These are phyloP conservation scores for Lachnellula willkommii DNA, from an alignment of 2,329 filamentous ascomycete species.

Conservation along the genomic window DNA sequence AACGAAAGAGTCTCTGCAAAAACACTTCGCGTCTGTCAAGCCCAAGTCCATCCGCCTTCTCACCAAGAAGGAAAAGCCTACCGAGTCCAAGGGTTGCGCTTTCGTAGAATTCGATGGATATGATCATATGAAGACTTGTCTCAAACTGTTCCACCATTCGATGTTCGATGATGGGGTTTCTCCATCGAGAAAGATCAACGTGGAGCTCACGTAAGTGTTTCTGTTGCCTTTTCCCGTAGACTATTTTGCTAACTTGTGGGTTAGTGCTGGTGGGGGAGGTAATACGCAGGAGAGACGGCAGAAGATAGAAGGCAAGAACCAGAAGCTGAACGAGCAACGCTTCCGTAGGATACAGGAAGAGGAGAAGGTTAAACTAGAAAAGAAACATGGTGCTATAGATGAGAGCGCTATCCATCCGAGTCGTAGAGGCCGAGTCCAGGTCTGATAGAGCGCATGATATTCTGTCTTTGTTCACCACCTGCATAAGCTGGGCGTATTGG, in stretches of 20 bases:
- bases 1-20: conserved; percentile 60
- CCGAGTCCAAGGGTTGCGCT: conserved; percentile 68
- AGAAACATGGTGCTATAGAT: conserved; percentile 17
- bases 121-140: conserved; percentile 86
- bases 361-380: conserved; percentile 22
- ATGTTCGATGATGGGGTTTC: conserved; percentile 57
- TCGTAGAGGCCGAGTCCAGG: conserved; percentile 23
- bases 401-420: conserved; percentile 29
- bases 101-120: conserved; percentile 86
- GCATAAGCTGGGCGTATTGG: neutral
- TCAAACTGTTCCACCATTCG: conserved; percentile 86
- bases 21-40: conserved; percentile 73
- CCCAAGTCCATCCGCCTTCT: conserved; percentile 68
- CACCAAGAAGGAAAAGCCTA: conserved; percentile 57
- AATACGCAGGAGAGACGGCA: conserved; percentile 66
- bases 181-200: conserved; percentile 72
- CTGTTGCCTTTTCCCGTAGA: neutral
- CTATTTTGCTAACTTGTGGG: neutral
- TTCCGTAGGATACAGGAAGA: conserved; percentile 25
- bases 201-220: conserved; percentile 73
- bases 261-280: conserved; percentile 75
- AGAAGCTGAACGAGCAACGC: conserved; percentile 63
- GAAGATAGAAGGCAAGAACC: conserved; percentile 82
- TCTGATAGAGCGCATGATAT: conserved; percentile 2
- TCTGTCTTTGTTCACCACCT: neutral